Base-by-base conservation (phyloP, 1,284 basidiomycete genomes). In the Hymenochaete sp. region DNA sequence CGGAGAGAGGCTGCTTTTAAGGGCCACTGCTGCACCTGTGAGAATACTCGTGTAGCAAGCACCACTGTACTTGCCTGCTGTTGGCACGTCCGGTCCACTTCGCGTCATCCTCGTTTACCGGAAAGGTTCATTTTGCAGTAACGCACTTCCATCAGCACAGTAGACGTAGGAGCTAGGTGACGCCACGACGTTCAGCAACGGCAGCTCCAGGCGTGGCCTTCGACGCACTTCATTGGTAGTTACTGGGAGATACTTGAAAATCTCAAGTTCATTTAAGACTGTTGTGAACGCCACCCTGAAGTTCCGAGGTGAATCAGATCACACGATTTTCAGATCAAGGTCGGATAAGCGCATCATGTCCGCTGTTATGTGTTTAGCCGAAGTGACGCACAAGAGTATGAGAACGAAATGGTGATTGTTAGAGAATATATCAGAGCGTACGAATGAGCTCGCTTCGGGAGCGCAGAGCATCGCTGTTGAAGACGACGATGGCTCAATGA, bases 71-170 rank as follows among this genome's bases (percentile, higher is more conserved):
- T 43, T 45, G 47, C 38, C 37, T 45, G 38, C 43, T 27, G 43
- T 21, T 35, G 38, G 42, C 37, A n/a, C n/a, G n/a, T n/a, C n/a
- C n/a, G 43, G 40, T 33, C 27, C 38, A 33, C 42, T 42, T 41
- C 49, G 37, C 49, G 45, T 41, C 45, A 36, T 43, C 49, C 49
- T 43, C 45, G 41, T 51, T 51, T 45, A 47, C 49, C 18, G 33
- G 24, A 19, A 16, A 33, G 38, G 45, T 28, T 47, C 42, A 35
- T 38, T 44, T 36, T 38, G 31, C 47, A 47, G 43, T 47, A 51
- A 51, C 35, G 28, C 45, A 38, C 45, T n/a, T 35, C 32, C 32
- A 48, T 47, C 42, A 42, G 45, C 37, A 21, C 40, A 38, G 32
- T 16, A 29, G 14, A 31, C 40, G n/a, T n/a, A n/a, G n/a, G n/a